Evolutionary conservation across 2,329 filamentous ascomycete species (phyloP).

Genomic region (Neonectria neomacrospora): DNA sequence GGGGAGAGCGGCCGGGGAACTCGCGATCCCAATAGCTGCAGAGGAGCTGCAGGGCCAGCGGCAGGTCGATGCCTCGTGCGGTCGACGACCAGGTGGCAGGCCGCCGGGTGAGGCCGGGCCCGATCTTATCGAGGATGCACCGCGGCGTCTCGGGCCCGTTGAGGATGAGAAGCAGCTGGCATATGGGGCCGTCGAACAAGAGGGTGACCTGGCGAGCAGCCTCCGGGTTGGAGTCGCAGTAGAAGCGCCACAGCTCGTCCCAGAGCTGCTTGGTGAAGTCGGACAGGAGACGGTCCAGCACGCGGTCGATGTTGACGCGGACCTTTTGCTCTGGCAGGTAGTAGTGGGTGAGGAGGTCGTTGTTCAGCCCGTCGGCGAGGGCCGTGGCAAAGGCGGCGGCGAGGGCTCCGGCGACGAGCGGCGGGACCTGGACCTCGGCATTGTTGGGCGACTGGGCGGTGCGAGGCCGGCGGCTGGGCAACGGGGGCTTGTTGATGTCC

Average conservation of each 20-base stretch:
- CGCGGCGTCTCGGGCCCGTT: constrained; percentile 50
- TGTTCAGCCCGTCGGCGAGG: constrained; percentile 49
- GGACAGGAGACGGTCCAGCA: constrained; percentile 50
- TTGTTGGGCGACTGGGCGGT: constrained; percentile 45
- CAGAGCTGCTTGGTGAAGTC: constrained; percentile 49
- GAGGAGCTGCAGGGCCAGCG: constrained; percentile 49
- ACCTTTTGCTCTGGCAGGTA: constrained; percentile 49
- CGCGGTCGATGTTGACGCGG: constrained; percentile 50
- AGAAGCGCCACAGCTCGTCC: constrained; percentile 52
- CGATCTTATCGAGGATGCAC: constrained; percentile 50
- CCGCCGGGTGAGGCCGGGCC: constrained; percentile 49
- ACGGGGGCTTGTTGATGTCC: constrained; percentile 47
- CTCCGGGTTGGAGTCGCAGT: constrained; percentile 45
- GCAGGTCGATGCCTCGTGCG: constrained; percentile 49
- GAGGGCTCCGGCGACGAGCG: constrained; percentile 51
- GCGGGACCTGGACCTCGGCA: constrained; percentile 49
- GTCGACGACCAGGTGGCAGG: constrained; percentile 48
- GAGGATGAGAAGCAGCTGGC: constrained; percentile 51
- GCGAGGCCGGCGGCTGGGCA: constrained; percentile 47
- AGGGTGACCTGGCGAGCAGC: constrained; percentile 47
- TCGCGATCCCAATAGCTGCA: constrained; percentile 52
- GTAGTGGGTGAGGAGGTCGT: constrained; percentile 53
- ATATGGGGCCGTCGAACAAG: constrained; percentile 52
- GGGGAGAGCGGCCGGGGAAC: constrained; percentile 48
- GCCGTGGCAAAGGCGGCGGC: constrained; percentile 50